A percentile compares a stretch with the other conserved stretches of the same genome.
phyloP scores from a whole-genome alignment of 768 basidiomycete genomes.

The Lactifluus pinguis region DNA sequence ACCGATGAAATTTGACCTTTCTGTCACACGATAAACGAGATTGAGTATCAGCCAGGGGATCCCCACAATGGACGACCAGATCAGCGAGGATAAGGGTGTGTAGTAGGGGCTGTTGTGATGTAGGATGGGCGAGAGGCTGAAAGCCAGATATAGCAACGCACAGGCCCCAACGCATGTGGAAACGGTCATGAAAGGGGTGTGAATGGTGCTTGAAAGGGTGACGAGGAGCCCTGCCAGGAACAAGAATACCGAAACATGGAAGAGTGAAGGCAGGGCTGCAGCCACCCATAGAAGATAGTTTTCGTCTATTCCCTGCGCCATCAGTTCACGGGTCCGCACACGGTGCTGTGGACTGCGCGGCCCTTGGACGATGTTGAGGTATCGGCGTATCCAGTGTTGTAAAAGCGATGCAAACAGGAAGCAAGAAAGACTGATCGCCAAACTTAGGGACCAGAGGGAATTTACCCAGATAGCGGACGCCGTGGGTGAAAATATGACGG shows the following conservation, averaged over 20 bases:
- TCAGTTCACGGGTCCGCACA: background rate
- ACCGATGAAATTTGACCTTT: background rate
- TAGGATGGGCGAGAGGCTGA: too few relatives aligned
- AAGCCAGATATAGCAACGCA: background rate
- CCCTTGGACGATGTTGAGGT: background rate
- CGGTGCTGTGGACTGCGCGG: background rate
- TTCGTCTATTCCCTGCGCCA: background rate
- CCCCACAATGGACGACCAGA: background rate
- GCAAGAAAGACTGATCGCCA: background rate
- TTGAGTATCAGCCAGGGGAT: background rate
- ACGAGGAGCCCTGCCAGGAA: background rate
- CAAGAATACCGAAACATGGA: background rate
- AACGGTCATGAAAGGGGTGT: background rate
- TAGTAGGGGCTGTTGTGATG: too few relatives aligned
- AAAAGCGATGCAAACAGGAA: background rate
- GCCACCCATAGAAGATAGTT: background rate
- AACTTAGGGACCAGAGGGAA: background rate
- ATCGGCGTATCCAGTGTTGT: constrained; percentile 1
- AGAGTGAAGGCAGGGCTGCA: background rate
- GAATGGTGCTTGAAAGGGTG: background rate
- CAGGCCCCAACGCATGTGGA: background rate
- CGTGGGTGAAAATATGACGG: background rate
- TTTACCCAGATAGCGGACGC: background rate
- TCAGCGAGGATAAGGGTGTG: too few relatives aligned
- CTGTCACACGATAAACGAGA: background rate